Conservation (phyloP, 495 filamentous ascomycete species). For the Antarctomyces pellizariae region DNA sequence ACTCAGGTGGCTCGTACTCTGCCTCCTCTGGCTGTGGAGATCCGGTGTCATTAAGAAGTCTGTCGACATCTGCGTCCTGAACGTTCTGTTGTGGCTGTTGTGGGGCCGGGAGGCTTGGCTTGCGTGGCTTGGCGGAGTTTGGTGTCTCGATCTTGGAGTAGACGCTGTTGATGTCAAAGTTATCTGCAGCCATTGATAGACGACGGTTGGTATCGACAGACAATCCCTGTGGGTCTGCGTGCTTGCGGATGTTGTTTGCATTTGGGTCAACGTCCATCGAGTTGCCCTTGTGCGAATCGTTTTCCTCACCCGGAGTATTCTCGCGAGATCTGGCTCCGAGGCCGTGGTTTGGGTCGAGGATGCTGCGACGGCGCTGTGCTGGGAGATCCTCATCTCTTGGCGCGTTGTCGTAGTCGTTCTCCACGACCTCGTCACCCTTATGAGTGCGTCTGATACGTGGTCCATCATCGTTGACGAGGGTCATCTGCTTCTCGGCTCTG, state of each 20-base stretch:
- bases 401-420: slow-evolving; percentile 26
- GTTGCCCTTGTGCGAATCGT: slow-evolving; percentile 7
- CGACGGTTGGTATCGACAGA: slow-evolving; percentile 24
- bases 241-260: slow-evolving; percentile 6
- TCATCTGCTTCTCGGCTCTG: slow-evolving; percentile 61
- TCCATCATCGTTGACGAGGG: slow-evolving; percentile 58
- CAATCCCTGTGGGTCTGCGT: slow-evolving; percentile 16
- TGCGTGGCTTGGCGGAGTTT: slow-evolving; percentile 19
- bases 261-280: too few relatives aligned
- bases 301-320: slow-evolving; percentile 9
- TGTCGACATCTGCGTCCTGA: slow-evolving; percentile 72
- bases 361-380: slow-evolving; percentile 17
- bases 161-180: slow-evolving; percentile 50
- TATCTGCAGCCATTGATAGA: slow-evolving; percentile 19
- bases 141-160: slow-evolving; percentile 43
- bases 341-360: slow-evolving; percentile 13
- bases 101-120: slow-evolving; percentile 20
- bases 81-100: slow-evolving; percentile 29
- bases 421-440: slow-evolving; percentile 83
- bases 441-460: slow-evolving; percentile 78
- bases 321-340: slow-evolving; percentile 13
- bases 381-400: slow-evolving; percentile 18
- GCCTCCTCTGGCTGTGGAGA: too few relatives aligned
- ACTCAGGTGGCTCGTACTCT: slow-evolving; percentile 65
- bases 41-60: slow-evolving; percentile 64